phyloP scores from a whole-genome alignment of 2,329 filamentous ascomycete species.

The Mycosphaerella arachidis region DNA sequence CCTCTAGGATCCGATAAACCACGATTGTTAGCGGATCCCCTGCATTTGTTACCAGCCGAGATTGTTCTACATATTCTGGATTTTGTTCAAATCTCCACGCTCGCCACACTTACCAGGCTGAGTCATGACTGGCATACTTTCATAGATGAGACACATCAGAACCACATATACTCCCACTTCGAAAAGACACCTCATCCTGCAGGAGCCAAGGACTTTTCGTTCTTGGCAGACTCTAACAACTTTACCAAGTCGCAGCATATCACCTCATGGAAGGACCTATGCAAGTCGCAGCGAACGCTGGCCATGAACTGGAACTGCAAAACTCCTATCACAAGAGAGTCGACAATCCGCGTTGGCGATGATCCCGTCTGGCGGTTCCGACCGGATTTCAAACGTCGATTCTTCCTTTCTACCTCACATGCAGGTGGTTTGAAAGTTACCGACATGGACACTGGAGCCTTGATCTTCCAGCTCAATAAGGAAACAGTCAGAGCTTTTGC shows the following conservation, averaged over 20 bases:
- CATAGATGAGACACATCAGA: conserved; percentile 41
- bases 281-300: conserved; percentile 40
- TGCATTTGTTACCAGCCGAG: conserved; percentile 36
- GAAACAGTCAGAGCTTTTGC: conserved; percentile 40
- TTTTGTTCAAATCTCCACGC: conserved; percentile 32
- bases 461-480: conserved; percentile 35
- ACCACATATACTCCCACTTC: conserved; percentile 38
- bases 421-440: conserved; percentile 44
- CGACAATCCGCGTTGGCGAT: conserved; percentile 39
- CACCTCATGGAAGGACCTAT: conserved; percentile 43
- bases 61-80: conserved; percentile 40
- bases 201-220: conserved; percentile 31
- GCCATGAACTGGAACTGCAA: conserved; percentile 36
- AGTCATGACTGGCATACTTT: conserved; percentile 40
- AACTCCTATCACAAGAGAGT: conserved; percentile 36
- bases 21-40: conserved; percentile 17
- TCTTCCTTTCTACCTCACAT: conserved; percentile 45
- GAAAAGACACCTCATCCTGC: conserved; percentile 31
- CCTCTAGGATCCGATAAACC: background rate
- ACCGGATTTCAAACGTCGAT: conserved; percentile 44
- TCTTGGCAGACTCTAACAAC: conserved; percentile 22
- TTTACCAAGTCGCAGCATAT: conserved; percentile 35
- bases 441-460: conserved; percentile 42
- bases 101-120: conserved; percentile 36
- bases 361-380: conserved; percentile 45